A percentile compares a stretch with the other conserved stretches of the same genome.
These are phyloP conservation scores for Butyriboletus loyo DNA, from an alignment of 768 basidiomycete species.

Conservation along the genomic window DNA sequence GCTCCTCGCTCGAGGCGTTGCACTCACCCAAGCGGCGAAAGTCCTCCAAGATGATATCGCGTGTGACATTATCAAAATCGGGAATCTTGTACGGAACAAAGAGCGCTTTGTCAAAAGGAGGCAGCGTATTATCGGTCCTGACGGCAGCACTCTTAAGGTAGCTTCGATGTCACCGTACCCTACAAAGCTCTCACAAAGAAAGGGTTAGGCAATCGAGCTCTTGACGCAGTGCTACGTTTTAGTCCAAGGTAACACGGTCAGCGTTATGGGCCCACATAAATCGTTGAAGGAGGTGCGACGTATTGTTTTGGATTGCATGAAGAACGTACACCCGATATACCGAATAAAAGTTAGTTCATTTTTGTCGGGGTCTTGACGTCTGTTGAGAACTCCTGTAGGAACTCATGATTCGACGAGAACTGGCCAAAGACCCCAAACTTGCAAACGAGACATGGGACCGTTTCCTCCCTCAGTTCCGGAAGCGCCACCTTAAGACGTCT, in stretches of 20 bases:
- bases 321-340: slow-evolving; percentile 98
- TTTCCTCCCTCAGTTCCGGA: slow-evolving; percentile 95
- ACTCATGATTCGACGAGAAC: slow-evolving; percentile 96
- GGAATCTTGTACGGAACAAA: slow-evolving; percentile 89
- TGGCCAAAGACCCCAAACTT: slow-evolving; percentile 96
- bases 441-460: slow-evolving; percentile 95
- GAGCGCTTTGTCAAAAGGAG: slow-evolving; percentile 95
- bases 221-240: slow-evolving; percentile 96
- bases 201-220: slow-evolving; percentile 85
- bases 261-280: slow-evolving; percentile 96
- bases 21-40: slow-evolving; percentile 80
- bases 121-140: slow-evolving; percentile 95
- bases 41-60: slow-evolving; percentile 86
- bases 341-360: slow-evolving; percentile 76
- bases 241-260: slow-evolving; percentile 97
- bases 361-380: background rate
- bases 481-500: slow-evolving; percentile 86
- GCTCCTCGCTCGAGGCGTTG: slow-evolving; percentile 88
- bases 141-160: slow-evolving; percentile 96
- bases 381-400: slow-evolving; percentile 50
- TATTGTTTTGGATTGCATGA: slow-evolving; percentile 99
- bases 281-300: slow-evolving; percentile 93
- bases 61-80: slow-evolving; percentile 98
- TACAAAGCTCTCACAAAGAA: slow-evolving; percentile 2
- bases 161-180: background rate